phyloP scores from a whole-genome alignment of 2,329 filamentous ascomycete genomes.

The Penicillium oxalicum region DNA sequence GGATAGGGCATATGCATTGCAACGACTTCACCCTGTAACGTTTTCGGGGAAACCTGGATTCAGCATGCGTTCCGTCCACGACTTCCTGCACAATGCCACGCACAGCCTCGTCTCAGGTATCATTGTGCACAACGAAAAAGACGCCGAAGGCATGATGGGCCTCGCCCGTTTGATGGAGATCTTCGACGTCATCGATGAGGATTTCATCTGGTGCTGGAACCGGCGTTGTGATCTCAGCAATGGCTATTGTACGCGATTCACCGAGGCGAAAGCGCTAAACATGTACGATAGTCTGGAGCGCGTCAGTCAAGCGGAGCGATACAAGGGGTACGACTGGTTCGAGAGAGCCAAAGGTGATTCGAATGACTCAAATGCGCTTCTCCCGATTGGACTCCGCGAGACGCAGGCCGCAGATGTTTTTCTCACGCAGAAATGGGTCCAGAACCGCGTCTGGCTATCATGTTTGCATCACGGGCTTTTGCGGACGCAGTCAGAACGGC shows the following conservation, averaged over 20 bases:
- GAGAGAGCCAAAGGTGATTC: conserved; percentile 27
- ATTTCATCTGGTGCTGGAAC: conserved; percentile 42
- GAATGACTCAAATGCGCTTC: conserved; percentile 17
- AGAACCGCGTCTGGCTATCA: conserved; percentile 40
- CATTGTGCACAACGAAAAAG: conserved; percentile 41
- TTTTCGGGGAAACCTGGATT: conserved; percentile 39
- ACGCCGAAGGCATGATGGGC: conserved; percentile 40
- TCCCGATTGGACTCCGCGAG: conserved; percentile 27
- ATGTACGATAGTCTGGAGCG: conserved; percentile 32
- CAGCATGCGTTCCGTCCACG: conserved; percentile 37
- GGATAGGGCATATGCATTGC: conserved; percentile 38
- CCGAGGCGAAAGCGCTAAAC: conserved; percentile 54
- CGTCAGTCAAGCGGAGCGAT: conserved; percentile 31
- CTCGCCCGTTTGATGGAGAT: conserved; percentile 41
- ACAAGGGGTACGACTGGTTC: conserved; percentile 36
- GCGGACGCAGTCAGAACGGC: conserved; percentile 28
- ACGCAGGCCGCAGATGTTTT: conserved; percentile 41
- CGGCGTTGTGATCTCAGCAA: conserved; percentile 55
- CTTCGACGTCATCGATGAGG: conserved; percentile 42
- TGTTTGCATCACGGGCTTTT: conserved; percentile 38
- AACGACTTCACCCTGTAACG: conserved; percentile 38
- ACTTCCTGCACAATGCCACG: conserved; percentile 34
- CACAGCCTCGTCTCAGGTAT: conserved; percentile 35
- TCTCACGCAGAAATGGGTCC: conserved; percentile 41
- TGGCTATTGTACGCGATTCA: conserved; percentile 58